Evolutionary conservation across 228 moss, liverwort and hornwort genomes (phyloP).

Genomic region (Sphagnum fallax): DNA sequence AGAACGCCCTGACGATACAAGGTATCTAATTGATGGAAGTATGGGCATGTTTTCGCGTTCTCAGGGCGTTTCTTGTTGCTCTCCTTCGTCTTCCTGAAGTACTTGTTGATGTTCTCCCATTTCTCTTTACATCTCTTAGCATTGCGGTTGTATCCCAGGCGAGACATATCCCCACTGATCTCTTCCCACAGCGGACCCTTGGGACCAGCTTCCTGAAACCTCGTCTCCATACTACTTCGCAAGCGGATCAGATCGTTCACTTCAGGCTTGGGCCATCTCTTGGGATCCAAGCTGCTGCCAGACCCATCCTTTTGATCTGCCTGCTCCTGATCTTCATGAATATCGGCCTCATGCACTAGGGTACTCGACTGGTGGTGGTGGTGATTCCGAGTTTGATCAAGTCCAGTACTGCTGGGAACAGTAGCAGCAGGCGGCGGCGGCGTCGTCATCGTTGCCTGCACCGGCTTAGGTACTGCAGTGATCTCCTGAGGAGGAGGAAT

Average conservation of each 20-base stretch:
- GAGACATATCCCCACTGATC: constrained; percentile 48
- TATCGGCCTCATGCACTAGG: neutral
- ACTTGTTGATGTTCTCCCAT: constrained; percentile 76
- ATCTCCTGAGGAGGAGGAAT: constrained; percentile 31
- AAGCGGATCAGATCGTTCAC: constrained; percentile 59
- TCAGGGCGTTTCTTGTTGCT: constrained; percentile 25
- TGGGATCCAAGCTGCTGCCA: constrained; percentile 40
- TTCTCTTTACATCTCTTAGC: constrained; percentile 73
- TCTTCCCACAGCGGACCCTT: constrained; percentile 67
- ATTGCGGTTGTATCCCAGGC: constrained; percentile 49
- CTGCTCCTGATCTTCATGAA: constrained; percentile 24
- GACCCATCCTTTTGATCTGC: constrained; percentile 15
- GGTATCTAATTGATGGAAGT: constrained; percentile 11
- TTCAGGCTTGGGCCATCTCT: constrained; percentile 68
- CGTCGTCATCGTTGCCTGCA: constrained; percentile 2
- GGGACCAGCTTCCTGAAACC: constrained; percentile 66
- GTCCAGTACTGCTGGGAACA: constrained; percentile 2
- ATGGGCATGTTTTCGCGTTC: constrained; percentile 14
- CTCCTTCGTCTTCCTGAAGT: constrained; percentile 73
- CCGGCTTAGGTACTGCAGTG: constrained; percentile 16
- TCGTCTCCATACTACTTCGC: constrained; percentile 55
- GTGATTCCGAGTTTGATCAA: constrained; percentile 2
- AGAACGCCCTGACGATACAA: constrained; percentile 9
- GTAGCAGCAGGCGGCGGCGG: neutral
- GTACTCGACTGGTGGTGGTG: neutral